A percentile compares a stretch with the other conserved stretches of the same genome.
Evolutionary conservation across 75 land plant genomes (phyloP).

Genomic region (Selaginella moellendorffii): DNA sequence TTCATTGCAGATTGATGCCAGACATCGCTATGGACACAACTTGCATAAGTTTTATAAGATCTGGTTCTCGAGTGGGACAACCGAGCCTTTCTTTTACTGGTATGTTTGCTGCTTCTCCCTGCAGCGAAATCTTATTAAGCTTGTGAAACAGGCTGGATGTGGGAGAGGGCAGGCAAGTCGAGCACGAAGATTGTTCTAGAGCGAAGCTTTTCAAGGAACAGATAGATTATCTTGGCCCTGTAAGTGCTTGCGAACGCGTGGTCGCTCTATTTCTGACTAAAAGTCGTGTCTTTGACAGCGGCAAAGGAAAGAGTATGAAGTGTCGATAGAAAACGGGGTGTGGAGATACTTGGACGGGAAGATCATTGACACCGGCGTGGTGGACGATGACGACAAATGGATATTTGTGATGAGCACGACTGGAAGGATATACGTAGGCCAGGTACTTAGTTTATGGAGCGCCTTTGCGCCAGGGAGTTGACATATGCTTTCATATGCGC

Average conservation of each 20-base stretch:
- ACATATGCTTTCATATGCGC: background rate
- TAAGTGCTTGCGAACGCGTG: too few relatives aligned
- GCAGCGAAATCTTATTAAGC: background rate
- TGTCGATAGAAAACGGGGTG: slow-evolving; percentile 46
- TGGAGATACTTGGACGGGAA: slow-evolving; percentile 33
- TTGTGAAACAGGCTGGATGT: slow-evolving; percentile 54
- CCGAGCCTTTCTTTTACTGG: slow-evolving; percentile 96
- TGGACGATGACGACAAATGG: slow-evolving; percentile 52
- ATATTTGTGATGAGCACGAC: slow-evolving; percentile 86
- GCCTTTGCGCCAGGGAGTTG: background rate
- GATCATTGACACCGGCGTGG: slow-evolving; percentile 37
- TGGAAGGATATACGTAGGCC: slow-evolving; percentile 54
- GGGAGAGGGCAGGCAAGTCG: slow-evolving; percentile 61
- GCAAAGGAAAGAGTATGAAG: slow-evolving; percentile 73
- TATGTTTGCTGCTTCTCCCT: slow-evolving; percentile 9
- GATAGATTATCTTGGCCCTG: slow-evolving; percentile 75
- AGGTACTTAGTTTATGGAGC: slow-evolving; percentile 26
- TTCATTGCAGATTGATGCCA: slow-evolving; percentile 88
- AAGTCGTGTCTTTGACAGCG: too few relatives aligned
- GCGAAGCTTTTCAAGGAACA: slow-evolving; percentile 45
- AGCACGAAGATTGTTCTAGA: slow-evolving; percentile 53
- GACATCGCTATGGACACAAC: slow-evolving; percentile 91
- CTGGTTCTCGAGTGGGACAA: slow-evolving; percentile 51
- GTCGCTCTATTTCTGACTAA: too few relatives aligned
- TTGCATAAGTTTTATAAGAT: slow-evolving; percentile 53